Base-by-base conservation (phyloP, 2,329 filamentous ascomycete genomes). In the Paracorniculantispora psalliotae region DNA sequence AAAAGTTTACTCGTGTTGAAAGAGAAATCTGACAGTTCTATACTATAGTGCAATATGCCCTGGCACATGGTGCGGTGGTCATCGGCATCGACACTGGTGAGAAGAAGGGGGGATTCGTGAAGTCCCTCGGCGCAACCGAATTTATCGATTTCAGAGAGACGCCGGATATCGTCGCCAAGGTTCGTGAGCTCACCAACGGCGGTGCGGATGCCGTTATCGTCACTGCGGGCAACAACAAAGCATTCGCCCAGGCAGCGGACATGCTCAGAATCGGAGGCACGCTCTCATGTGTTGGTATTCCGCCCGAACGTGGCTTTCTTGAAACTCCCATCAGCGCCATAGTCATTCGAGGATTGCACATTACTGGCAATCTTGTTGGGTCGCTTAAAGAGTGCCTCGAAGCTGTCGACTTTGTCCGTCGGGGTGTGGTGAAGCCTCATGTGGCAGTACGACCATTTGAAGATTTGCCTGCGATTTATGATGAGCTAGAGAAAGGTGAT, bases 321-420 rank as follows among this genome's bases (percentile, higher is more conserved):
- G 61, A 63, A 28, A 61, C 62, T 8, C 61, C 61, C 15, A 62
- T 63, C 49, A 62, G 61, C 39, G 47, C 55, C 39, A 63, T 63
- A 25, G 62, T 61, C 0, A 61, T 62, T 48, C 62, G 59, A 25
- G 61, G 61, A 0, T 52, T 63, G 15, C 56, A 63, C 25, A 64
- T 64, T 21, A 64, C 59, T 3, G 59, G 62, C 2, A 63, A 63
- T 23, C n/a, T 63, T 21, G 57, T 63, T 35, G 61, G 62, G 15
- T 63, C 61, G n/a, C 60, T 64, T 25, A 64, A 64, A 28, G 63
- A 63, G 15, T 64, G 60, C 35, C 44, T 62, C 13, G 61, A 62
- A 30, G 60, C 61, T 3, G 61, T 62, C 15, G 63, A 62, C 21
- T 53, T 62, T 17, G 63, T 63, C 7, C 51, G 63, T 19, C 53